Base-by-base conservation (phyloP, 108 stramenopile genomes). In the Fragilaria crotonensis region DNA sequence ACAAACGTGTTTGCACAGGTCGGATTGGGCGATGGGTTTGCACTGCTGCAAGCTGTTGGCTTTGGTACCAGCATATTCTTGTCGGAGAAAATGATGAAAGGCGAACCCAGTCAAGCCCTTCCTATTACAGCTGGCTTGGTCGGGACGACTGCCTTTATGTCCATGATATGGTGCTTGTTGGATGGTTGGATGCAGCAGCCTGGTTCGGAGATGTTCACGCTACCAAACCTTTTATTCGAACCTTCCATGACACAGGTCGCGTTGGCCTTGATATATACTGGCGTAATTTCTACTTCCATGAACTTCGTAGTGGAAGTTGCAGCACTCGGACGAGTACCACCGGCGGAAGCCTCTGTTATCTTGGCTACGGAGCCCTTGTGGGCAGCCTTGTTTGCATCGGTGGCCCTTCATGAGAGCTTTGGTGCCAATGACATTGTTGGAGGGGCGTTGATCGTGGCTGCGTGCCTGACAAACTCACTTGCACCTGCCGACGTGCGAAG, bases 361-460 rank as follows among this genome's bases (percentile, higher is more conserved):
- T 60, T 87, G 57, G 80, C 82, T 2, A 81, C 78, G 5, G 86
- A 87, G 54, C 82, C 86, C 0, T 41, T 87, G n/a, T 87, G 82
- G 82, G 86, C 82, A 3, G 80, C 82, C 18, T 52, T 76, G 0
- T 84, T 87, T 64, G 80, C 77, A 7, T 52, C 72, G 3, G 21
- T 77, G 9, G 61, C 72, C 31, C 45, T 83, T 5, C 45, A 52
- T 21, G 73, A 78, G 33, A 33, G 56, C 11, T 70, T 87, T 47
- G 65, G 70, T 22, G n/a, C 53, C 0, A 61, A 67, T 33, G 80
- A 85, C 55, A 55, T 48, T 22, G 69, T 73, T 0, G 84, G 84
- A 1, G 80, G 80, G 36, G 64, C 52, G 0, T 52, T 79, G 11
- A 79, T 85, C 45, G 68, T 81, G 27, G 51, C 67, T 4, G 83